phyloP scores from a whole-genome alignment of 352 stramenopile genomes.

The Poterioochromonas sp. region DNA sequence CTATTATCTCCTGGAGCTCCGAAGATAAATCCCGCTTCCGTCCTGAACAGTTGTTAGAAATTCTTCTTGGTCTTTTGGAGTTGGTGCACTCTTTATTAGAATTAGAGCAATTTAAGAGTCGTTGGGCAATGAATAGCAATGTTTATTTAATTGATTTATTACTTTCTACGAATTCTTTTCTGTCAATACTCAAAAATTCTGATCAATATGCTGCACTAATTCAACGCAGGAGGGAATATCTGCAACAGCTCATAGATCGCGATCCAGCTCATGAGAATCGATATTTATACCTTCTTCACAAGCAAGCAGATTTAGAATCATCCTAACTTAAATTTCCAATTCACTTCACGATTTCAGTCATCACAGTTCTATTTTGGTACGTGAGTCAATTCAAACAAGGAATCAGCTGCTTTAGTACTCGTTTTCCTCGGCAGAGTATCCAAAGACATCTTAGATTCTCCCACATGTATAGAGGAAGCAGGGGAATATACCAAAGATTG shows the following conservation, averaged over 20 bases:
- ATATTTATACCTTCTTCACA: not conserved
- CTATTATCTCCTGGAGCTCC: not conserved
- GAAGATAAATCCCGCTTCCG: not conserved
- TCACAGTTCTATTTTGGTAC: too few relatives aligned
- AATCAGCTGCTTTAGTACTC: not conserved
- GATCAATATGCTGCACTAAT: not conserved
- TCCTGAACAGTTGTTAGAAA: not conserved
- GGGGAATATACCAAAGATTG: not conserved
- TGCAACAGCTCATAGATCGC: not conserved
- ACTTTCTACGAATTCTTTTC: too few relatives aligned
- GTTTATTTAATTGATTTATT: not conserved
- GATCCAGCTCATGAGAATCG: not conserved
- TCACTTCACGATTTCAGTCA: too few relatives aligned
- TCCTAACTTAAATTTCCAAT: too few relatives aligned
- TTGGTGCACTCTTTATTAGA: not conserved
- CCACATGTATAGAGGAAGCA: not conserved
- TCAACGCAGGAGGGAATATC: not conserved
- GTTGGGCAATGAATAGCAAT: not conserved
- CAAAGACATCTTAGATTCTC: not conserved
- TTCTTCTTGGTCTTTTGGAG: not conserved
- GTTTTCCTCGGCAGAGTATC: not conserved
- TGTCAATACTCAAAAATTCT: too few relatives aligned
- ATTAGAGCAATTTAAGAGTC: not conserved
- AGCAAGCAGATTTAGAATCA: too few relatives aligned
- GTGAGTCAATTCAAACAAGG: not conserved